Conservation (phyloP, 1,284 basidiomycete genomes). For the Ceratobasidium papillatum region DNA sequence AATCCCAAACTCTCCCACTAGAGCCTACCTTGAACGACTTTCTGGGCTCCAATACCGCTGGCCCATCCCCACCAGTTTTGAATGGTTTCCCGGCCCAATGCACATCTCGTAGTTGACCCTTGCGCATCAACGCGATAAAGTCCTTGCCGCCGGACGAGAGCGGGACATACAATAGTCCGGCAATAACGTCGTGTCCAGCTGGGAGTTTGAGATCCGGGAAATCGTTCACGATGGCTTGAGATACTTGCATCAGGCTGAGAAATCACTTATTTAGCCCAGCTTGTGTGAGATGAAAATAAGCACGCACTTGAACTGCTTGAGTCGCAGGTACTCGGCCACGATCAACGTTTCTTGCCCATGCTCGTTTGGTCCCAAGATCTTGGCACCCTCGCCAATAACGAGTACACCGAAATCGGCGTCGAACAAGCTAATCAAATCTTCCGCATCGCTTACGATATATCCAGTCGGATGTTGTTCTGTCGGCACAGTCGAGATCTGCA, state of each 20-base stretch:
- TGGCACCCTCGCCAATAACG: conserved; percentile 86
- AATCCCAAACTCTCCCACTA: not conserved
- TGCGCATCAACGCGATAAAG: conserved; percentile 85
- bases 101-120: conserved; percentile 76
- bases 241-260: conserved; percentile 65
- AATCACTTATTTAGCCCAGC: not conserved
- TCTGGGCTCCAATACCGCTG: conserved; percentile 70
- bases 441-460: conserved; percentile 87
- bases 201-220: conserved; percentile 80
- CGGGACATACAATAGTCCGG: conserved; percentile 83
- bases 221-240: conserved; percentile 74
- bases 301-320: conserved; percentile 75
- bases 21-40: conserved; percentile 72
- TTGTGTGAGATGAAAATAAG: not conserved
- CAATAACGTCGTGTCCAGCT: conserved; percentile 74
- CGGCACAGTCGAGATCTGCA: conserved; percentile 78
- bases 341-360: conserved; percentile 88
- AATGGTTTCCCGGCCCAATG: conserved; percentile 84
- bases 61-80: conserved; percentile 54
- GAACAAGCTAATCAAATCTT: conserved; percentile 83
- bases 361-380: conserved; percentile 81
- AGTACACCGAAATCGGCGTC: conserved; percentile 87
- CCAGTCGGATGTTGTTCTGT: conserved; percentile 79
- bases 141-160: conserved; percentile 75
- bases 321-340: conserved; percentile 83